Evolutionary conservation across 352 stramenopile species (phyloP), one percentile per base, ranked within the genome.

Genomic region (Bremia lactucae): DNA sequence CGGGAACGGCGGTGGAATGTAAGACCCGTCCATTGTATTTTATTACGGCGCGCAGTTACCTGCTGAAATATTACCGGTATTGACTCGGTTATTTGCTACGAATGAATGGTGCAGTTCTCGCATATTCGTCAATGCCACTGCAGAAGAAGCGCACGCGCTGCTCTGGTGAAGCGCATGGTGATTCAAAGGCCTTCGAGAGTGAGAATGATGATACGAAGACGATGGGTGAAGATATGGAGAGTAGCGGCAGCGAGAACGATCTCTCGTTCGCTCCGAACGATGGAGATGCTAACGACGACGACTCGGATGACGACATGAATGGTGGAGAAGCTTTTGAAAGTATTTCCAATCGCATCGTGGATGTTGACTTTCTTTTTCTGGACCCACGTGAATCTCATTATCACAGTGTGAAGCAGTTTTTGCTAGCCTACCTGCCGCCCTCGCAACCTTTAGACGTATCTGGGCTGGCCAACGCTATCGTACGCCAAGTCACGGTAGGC

Each of bases 321-420:
- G 69, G 61, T 29, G 71, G 66, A 53, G 67, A 79, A 33, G 63
- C 59, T n/a, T n/a, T n/a, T 20, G 38, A 42, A 9, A 40, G 37
- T 6, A 42, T 45, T 7, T 43, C 51, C 9, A 60, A 47, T 3
- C 50, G 64, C 35, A 68, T 60, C 28, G 72, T 92, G 31, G 78
- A 66, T 48, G 71, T 93, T 18, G 75, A 90, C 20, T 93, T 93
- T 39, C 62, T 90, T 16, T 93, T 93, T 47, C 79, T 62, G 16
- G 80, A 93, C 57, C 75, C 78, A 20, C 68, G 69, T 18, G 77
- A 93, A 41, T 52, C 52, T 34, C 78, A 93, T 42, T 93, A 87
- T 54, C 77, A 93, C 68, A 88, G 72, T 38, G 73, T 93, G 28
- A 87, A 87, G 55, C 80, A 93, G 74, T 84, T 87, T 14, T 36